Base-by-base conservation (phyloP, 179 eudicot genomes). In the Actinidia chinensis region DNA sequence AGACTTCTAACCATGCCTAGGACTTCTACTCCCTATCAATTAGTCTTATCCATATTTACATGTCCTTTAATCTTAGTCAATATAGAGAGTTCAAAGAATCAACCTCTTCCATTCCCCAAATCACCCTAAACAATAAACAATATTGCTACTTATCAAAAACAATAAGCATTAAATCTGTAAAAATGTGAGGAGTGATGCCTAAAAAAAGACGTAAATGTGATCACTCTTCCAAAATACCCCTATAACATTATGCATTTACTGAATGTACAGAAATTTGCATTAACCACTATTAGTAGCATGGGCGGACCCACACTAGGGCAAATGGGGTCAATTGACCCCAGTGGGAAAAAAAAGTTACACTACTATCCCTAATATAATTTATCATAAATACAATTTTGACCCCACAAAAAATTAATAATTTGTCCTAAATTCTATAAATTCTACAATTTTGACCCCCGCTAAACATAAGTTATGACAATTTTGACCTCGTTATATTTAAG, bases 1-100 rank as follows among this genome's bases (percentile, higher is more conserved):
- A 55, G 22, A 47, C 47, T 68, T 68, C 51, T 44, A 18, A 68
- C 12, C 28, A 43, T 68, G 71, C 71, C 22, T 47, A 67, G 71
- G 51, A 68, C 50, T 68, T 43, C 20, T 36, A 36, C 25, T 18
- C 23, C 13, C 8, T 11, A 4, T 12, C 17, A 64, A 13, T 11
- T 28, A 12, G 18, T 67, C 25, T 43, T 25, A 42, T 42, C 23
- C 10, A 67, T 5, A 42, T 2, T 58, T 58, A 8, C 9, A 18
- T 43, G 50, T 13, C 4, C 71, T 50, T 18, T 43, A 65, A n/a
- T 67, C 25, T 4, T 42, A 43, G 20, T 4, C 44, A 65, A 36
- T 36, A n/a, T 17, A 8, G 6, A 59, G 33, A 59, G 65, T 59
- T 6, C n/a, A 22, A 20, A 9, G 65, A 59, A 59, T 59, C 13